Conservation (phyloP, 352 stramenopile genomes). For the Thraustochytrium striatum region DNA sequence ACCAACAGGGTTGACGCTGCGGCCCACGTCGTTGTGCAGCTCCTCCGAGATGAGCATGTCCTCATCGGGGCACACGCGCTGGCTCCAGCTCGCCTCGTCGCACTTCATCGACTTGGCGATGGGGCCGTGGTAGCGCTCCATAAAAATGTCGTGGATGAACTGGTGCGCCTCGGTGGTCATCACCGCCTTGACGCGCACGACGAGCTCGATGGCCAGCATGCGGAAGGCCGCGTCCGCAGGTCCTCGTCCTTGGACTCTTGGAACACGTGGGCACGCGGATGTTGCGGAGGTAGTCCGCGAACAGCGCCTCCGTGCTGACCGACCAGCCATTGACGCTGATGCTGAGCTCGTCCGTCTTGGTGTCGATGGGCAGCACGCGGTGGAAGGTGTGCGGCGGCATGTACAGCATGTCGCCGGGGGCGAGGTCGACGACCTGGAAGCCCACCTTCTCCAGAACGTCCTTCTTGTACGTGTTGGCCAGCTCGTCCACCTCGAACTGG, state of each 20-base stretch:
- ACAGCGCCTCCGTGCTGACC: constrained; percentile 11
- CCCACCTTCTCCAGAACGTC: not conserved
- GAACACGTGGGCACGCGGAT: constrained; percentile 6
- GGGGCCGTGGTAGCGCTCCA: constrained; percentile 2
- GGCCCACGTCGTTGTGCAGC: constrained; percentile 1
- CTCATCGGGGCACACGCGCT: not conserved
- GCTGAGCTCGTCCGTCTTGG: not conserved
- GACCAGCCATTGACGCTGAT: constrained; percentile 37
- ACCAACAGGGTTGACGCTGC: not conserved
- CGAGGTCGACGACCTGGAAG: constrained; percentile 5
- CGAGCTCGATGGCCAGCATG: constrained; percentile 1
- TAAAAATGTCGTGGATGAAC: not conserved
- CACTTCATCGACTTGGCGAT: constrained; percentile 1
- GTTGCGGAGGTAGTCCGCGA: constrained; percentile 13
- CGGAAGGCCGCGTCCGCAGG: not conserved
- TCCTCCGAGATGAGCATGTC: not conserved
- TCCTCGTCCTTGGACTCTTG: not conserved
- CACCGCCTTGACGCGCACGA: not conserved
- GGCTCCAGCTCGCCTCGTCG: not conserved
- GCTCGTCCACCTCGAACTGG: constrained; percentile 22
- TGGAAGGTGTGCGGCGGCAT: constrained; percentile 24
- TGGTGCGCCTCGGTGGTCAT: not conserved
- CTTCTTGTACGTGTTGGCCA: not conserved
- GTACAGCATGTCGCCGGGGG: constrained; percentile 29
- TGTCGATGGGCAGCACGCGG: constrained; percentile 14